Evolutionary conservation across 2,329 filamentous ascomycete species (phyloP).

Genomic region (Microdochium paspali): DNA sequence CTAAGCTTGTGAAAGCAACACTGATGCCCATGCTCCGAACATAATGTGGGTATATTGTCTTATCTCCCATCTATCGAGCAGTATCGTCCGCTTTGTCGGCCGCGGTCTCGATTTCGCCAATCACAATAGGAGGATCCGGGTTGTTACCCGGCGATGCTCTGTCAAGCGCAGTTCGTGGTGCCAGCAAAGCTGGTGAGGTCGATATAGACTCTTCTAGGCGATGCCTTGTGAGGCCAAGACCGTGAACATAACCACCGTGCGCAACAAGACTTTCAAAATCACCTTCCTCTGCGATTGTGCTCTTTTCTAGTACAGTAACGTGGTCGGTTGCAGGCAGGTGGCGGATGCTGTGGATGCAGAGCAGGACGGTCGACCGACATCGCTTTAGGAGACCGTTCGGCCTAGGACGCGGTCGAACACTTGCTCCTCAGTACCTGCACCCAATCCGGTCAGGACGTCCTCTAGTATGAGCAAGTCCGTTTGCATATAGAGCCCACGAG

Average conservation of each 20-base stretch:
- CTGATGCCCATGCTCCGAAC: constrained; percentile 12
- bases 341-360: constrained; percentile 28
- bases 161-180: no score
- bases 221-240: no score
- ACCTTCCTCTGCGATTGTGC: constrained; percentile 32
- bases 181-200: no score
- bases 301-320: constrained; percentile 34
- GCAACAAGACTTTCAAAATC: constrained; percentile 25
- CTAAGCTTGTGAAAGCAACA: constrained; percentile 4
- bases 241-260: constrained; percentile 3
- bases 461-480: constrained; percentile 21
- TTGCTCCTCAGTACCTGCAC: constrained; percentile 20
- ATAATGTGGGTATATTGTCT: constrained; percentile 12
- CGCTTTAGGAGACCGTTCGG: constrained; percentile 13
- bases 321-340: constrained; percentile 31
- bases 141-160: no score
- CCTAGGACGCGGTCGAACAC: constrained; percentile 20
- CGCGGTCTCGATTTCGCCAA: no score
- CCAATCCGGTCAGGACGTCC: constrained; percentile 25
- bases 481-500: constrained; percentile 20
- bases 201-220: no score
- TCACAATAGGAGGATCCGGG: no score
- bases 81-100: constrained; percentile 5
- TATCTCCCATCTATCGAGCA: constrained; percentile 9
- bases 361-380: constrained; percentile 14